Base-by-base conservation (phyloP, 2,329 filamentous ascomycete genomes). In the Botryotinia calthae region DNA sequence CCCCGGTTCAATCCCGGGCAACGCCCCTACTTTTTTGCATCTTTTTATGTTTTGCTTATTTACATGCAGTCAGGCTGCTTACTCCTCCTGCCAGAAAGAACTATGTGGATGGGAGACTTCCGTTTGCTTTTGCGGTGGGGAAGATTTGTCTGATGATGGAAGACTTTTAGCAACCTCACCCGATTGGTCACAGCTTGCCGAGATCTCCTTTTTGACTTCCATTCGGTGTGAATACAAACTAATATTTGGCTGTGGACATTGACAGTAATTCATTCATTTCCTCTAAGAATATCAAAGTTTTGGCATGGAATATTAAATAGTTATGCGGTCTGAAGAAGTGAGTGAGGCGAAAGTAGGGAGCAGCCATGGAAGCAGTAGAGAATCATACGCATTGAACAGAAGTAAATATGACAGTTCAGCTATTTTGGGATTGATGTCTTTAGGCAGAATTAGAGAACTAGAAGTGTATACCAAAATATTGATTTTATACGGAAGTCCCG, bases 1-100 rank as follows among this genome's bases (percentile, higher is more conserved):
- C 62, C 62, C 62, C 42, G 42, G 42, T 65, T 65, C 63, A 65
- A 48, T 65, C 63, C 63, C 63, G 44, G 63, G 63, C 44, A 65
- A 48, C 28, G 44, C 63, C 63, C 62, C 1, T 2, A 0, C 0
- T 1, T 4, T 48, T 48, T 31, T 20, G 18, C 10, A 25, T n/a
- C 0, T 65, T 25, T 10, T 54, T 54, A 18, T 51, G 1, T 25
- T n/a, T 6, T 51, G 20, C 44, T 46, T 48, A 4, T 3, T 4
- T 5, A 48, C 48, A 1, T 5, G 25, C 48, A 1, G 22, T 51
- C 48, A n/a, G 4, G 10, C n/a, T 14, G 6, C 20, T 48, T n/a
- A 51, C 25, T 10, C 12, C 12, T 5, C 12, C 12, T 5, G 12
- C 6, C 10, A n/a, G 12, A 51, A 51, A 51, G 25, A n/a, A 14